Evolutionary conservation across 1,139 yeast species (phyloP).

Genomic region (Blastobotrys elegans): DNA sequence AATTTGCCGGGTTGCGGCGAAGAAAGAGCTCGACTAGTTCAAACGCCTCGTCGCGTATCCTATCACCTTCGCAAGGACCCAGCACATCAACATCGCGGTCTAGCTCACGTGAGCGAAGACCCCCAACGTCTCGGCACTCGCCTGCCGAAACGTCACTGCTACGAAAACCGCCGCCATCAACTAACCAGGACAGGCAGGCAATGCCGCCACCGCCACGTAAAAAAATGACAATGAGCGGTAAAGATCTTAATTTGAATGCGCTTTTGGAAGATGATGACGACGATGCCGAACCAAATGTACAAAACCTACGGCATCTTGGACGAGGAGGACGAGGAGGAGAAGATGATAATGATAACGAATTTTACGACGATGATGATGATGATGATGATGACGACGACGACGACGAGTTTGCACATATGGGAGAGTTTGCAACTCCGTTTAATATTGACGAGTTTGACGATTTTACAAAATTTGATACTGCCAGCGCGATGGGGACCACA

Average conservation of each 20-base stretch:
- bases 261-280: constrained; percentile 20
- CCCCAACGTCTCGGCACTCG: constrained; percentile 1
- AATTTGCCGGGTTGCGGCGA: constrained; percentile 36
- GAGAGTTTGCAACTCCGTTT: neutral
- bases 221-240: constrained; percentile 14
- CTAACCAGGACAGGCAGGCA: neutral
- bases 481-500: neutral
- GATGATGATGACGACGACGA: neutral
- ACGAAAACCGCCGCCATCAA: neutral
- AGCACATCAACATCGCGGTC: constrained; percentile 17
- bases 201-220: neutral
- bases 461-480: neutral
- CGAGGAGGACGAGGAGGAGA: too few species aligned
- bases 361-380: constrained; percentile 1
- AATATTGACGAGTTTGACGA: neutral
- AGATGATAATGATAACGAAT: constrained; percentile 2
- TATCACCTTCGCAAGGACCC: neutral
- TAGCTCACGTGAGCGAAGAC: constrained; percentile 19
- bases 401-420: constrained; percentile 4
- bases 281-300: too few species aligned
- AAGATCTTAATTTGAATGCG: constrained; percentile 24
- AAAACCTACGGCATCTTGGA: too few species aligned
- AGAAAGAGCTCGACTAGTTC: constrained; percentile 24
- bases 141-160: constrained; percentile 7
- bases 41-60: constrained; percentile 14